These are phyloP conservation scores for Paraleonurus japonicus DNA, from an alignment of 257 asterid genomes.

Conservation along the genomic window DNA sequence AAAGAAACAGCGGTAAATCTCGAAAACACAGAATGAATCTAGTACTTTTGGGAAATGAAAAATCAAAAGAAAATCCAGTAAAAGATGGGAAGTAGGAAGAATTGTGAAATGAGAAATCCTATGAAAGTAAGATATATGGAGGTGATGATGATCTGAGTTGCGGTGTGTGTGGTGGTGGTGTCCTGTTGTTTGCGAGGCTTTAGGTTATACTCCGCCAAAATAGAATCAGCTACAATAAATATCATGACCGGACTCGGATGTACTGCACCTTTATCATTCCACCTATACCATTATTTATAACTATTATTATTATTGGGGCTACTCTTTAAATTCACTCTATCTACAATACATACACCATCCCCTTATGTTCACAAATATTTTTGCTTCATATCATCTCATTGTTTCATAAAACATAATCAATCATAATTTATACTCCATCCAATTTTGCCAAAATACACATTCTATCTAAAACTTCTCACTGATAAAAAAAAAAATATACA, in stretches of 20 bases:
- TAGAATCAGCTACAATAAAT: not conserved
- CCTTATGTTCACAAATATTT: too few species aligned
- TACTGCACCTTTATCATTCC: not conserved
- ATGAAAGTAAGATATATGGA: not conserved
- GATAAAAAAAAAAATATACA: too few species aligned
- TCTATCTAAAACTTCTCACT: too few species aligned
- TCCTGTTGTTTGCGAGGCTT: not conserved
- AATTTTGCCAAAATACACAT: too few species aligned
- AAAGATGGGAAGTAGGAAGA: not conserved
- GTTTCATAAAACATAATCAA: too few species aligned
- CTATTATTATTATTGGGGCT: not conserved
- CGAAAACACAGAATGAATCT: slow-evolving; percentile 12
- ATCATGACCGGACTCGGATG: not conserved
- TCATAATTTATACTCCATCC: too few species aligned
- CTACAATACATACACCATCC: not conserved
- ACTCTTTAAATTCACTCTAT: not conserved
- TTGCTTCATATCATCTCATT: too few species aligned
- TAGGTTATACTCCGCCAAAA: not conserved
- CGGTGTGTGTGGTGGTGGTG: slow-evolving; percentile 8
- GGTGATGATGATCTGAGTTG: slow-evolving; percentile 28
- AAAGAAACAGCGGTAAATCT: not conserved
- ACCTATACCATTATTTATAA: not conserved
- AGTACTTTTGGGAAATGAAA: not conserved
- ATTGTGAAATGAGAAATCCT: not conserved
- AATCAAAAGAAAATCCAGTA: not conserved